Conservation (phyloP, 805 yeast species). For the Clavispora fructus region DNA sequence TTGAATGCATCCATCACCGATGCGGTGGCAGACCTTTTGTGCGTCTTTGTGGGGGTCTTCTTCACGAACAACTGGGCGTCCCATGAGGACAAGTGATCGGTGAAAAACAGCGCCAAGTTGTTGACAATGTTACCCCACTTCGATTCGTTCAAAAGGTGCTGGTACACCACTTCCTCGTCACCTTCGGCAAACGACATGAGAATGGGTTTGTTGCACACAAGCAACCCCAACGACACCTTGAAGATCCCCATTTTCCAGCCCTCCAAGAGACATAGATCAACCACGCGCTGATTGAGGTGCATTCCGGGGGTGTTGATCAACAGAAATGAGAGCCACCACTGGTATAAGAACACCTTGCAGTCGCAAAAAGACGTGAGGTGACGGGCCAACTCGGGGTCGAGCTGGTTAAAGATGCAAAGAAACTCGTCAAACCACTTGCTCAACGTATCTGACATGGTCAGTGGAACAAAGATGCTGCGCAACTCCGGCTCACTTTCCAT, state of each 20-base stretch:
- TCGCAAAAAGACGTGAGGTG: slow-evolving; percentile 43
- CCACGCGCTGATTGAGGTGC: slow-evolving; percentile 41
- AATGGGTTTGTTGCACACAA: slow-evolving; percentile 44
- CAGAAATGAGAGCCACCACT: slow-evolving; percentile 61
- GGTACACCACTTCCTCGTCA: slow-evolving; percentile 41
- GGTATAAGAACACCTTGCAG: slow-evolving; percentile 47
- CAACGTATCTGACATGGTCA: slow-evolving; percentile 51
- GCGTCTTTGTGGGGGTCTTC: slow-evolving; percentile 1
- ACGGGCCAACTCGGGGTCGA: slow-evolving; percentile 34
- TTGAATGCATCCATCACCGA: slow-evolving; percentile 28
- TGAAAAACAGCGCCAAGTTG: slow-evolving; percentile 34
- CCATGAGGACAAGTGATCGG: slow-evolving; percentile 32
- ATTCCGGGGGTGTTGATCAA: slow-evolving; percentile 57
- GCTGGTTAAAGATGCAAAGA: slow-evolving; percentile 33
- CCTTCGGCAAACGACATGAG: slow-evolving; percentile 26
- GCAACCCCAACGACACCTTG: slow-evolving; percentile 50
- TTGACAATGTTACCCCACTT: slow-evolving; percentile 39
- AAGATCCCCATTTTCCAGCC: slow-evolving; percentile 51
- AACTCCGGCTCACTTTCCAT: slow-evolving; percentile 53
- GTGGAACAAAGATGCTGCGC: slow-evolving; percentile 45
- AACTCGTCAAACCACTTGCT: slow-evolving; percentile 50
- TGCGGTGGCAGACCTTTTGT: slow-evolving; percentile 10
- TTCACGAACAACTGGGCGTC: slow-evolving; percentile 26
- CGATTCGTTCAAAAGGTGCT: slow-evolving; percentile 38
- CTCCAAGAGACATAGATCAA: slow-evolving; percentile 49